Base-by-base conservation (phyloP, 2,329 filamentous ascomycete genomes). In the Xylaria sp. region DNA sequence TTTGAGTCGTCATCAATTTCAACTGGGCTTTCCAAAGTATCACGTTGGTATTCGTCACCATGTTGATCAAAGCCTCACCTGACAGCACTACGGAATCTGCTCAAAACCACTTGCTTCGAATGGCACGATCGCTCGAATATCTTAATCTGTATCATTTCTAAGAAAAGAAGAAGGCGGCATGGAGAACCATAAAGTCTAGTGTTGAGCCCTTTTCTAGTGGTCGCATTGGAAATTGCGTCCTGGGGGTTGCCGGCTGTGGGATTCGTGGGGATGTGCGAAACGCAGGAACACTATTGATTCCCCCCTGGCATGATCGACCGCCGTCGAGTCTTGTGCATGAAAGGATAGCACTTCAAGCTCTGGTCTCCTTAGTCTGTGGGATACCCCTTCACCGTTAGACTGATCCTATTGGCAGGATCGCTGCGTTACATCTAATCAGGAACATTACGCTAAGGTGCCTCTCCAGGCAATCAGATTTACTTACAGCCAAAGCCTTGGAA, bases 281-380 rank as follows among this genome's bases (percentile, higher is more conserved):
- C 29, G 41, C 21, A 44, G 39, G 41, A 22, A 16, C 41, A 44
- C 41, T 44, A 44, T 44, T 44, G 21, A 26, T 44, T 44, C 7
- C 18, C 22, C 13, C 21, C 22, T 26, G 41, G 41, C 21, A 44
- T 29, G 41, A 34, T 34, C 29, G 29, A 34, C 29, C 16, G 29
- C 29, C 4, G 29, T 34, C 16, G n/a, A 34, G 29, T 13, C 29
- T 34, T 34, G 9, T 34, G 16, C 5, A 34, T 34, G 16, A 11
- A 13, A 13, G 29, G 29, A 34, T 34, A 34, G 29, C 16, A 7
- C 16, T 34, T 34, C 6, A 26, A 9, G 24, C 5, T n/a, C n/a
- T n/a, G 24, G 9, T 26, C 24, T 26, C 9, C 5, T 26, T 26
- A 9, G 24, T 26, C 6, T 26, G n/a, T n/a, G n/a, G n/a, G n/a